Evolutionary conservation across 768 basidiomycete species (phyloP), one percentile per base, ranked within the genome.

Genomic region (Mycena indigotica): DNA sequence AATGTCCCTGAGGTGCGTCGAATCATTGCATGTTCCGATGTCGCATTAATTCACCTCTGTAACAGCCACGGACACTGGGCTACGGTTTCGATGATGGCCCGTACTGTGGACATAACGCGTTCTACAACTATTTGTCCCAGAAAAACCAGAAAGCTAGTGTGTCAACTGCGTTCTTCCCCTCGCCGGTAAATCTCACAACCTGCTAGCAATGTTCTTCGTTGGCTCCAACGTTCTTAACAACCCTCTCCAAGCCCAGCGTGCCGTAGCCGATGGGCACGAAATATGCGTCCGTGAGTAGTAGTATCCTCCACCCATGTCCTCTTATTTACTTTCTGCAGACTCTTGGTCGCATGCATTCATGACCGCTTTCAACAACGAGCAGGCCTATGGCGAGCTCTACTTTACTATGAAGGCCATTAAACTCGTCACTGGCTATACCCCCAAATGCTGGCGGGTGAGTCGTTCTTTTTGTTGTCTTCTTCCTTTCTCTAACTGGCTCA

Each of bases 291-390:
- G 68, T 50, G 64, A 67, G 2, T 68, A 67, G n/a, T n/a, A n/a
- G n/a, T n/a, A n/a, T n/a, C n/a, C n/a, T n/a, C n/a, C n/a, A n/a
- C n/a, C 0, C 13, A 24, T 38, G 13, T 0, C n/a, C 3, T 10
- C 15, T 38, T 24, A 16, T 21, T 21, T 60, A 38, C 35, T 38
- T 38, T n/a, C 35, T 10, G 35, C 23, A 64, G 15, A 29, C 28
- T 32, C 25, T 15, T 25, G 24, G 17, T 55, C 2, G n/a, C 19
- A 19, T 23, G 8, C 46, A 28, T 1, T 19, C 17, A 52, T 67
- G 72, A 79, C 78, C 0, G 46, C 75, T 4, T 68, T 80, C 30
- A 71, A 75, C 19, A 85, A 81, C 65, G 70, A 80, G 30, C 29
- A 57, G 28, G 56, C 28, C 15, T 57, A 52, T 21, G 56, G 38